These are phyloP conservation scores for Flaveria trinervia DNA, from an alignment of 129 eudicot species.

Conservation along the genomic window DNA sequence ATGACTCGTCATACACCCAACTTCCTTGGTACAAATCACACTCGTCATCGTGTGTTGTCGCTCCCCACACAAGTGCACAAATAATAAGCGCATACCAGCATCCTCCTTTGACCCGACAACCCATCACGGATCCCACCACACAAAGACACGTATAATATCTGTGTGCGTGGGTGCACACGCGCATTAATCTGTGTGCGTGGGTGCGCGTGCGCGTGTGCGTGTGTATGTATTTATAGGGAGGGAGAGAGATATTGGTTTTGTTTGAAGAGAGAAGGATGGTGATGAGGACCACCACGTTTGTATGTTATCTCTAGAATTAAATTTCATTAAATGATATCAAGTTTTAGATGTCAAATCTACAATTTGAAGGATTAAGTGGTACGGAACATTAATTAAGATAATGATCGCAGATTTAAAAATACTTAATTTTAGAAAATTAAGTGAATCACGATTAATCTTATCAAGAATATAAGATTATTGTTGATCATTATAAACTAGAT, in stretches of 20 bases:
- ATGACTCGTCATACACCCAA: slow-evolving; percentile 52
- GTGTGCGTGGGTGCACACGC: too few relatives aligned
- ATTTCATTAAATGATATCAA: background rate
- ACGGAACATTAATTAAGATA: background rate
- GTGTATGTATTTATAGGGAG: background rate
- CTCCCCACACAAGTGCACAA: slow-evolving; percentile 13
- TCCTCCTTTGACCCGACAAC: slow-evolving; percentile 20
- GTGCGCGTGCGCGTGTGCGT: background rate
- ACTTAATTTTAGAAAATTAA: too few relatives aligned
- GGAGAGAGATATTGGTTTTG: background rate
- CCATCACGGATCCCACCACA: slow-evolving; percentile 26
- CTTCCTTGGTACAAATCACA: slow-evolving; percentile 58
- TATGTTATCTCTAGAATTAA: background rate
- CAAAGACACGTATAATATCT: background rate
- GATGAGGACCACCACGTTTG: slow-evolving; percentile 6
- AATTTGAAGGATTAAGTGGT: background rate
- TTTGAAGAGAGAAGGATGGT: background rate
- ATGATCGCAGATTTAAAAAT: background rate
- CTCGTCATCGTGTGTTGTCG: background rate
- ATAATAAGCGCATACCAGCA: slow-evolving; percentile 21
- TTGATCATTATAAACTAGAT: background rate
- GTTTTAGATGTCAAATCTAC: background rate
- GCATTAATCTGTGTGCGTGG: too few relatives aligned
- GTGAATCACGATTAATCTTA: too few relatives aligned
- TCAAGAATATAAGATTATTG: background rate